Evolutionary conservation across 2,329 filamentous ascomycete genomes (phyloP), one percentile per base, ranked within the genome.

Genomic region (Fonsecaea pedrosoi): DNA sequence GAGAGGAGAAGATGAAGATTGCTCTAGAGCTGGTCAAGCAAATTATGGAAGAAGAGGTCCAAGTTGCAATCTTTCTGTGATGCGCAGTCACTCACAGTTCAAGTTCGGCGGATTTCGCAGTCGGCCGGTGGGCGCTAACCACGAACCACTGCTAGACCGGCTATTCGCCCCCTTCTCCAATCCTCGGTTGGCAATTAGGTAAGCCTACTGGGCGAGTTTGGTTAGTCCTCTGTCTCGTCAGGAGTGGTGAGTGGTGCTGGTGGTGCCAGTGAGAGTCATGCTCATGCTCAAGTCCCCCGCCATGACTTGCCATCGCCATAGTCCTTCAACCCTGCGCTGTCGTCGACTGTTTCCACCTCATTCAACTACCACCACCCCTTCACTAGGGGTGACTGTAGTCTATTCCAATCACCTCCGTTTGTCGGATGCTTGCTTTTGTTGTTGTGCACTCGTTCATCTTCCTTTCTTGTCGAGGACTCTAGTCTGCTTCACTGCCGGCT

Each of bases 381-480:
- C 69, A 65, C 66, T 66, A 55, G 68, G 40, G 70, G 68, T 69
- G 70, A 69, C 60, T 45, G 68, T 61, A 62, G 61, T 65, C 59
- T 25, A 50, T 35, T n/a, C 65, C 50, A 42, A 35, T 15, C 35
- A 25, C 32, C 9, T 21, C 21, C 34, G 40, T 35, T 58, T 21
- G 34, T 54, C 30, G 54, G n/a, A 53, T 5, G 10, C 21, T n/a
- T 8, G 32, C 40, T 56, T 48, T 34, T 15, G 15, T 32, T 7
- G 25, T 60, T 18, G 2, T 45, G 8, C 15, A 38, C 6, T 58
- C 56, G 10, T 59, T 38, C 30, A 4, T 57, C 32, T 37, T 58
- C 48, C 8, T 56, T 40, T 50, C 32, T 40, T 40, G 69, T 71
- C 66, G 67, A 71, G 69, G 69, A 69, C 66, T 64, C 71, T 68